Conservation (phyloP, 129 eudicot genomes). For the Kitagawia praeruptora region DNA sequence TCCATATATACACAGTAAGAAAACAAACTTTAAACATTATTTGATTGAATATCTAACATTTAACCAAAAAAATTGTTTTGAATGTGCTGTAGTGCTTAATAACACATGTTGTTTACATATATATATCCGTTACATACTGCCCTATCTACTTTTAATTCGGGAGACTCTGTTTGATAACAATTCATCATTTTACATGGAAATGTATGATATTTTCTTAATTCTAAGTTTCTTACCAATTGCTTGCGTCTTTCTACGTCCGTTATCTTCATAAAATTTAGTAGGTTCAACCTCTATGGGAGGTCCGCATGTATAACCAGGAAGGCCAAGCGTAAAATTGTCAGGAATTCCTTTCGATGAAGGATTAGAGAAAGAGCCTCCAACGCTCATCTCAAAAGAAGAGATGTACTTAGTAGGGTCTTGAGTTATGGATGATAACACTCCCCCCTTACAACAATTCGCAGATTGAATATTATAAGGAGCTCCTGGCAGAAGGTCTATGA, state of each 20-base stretch:
- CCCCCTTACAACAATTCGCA: constrained; percentile 72
- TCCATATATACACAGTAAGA: not conserved
- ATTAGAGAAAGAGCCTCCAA: constrained; percentile 13
- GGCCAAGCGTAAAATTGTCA: constrained; percentile 42
- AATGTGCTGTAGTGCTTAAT: not conserved
- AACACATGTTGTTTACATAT: too few relatives aligned
- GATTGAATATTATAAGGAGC: constrained; percentile 49
- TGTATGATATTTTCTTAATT: not conserved
- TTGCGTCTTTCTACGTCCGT: constrained; percentile 64
- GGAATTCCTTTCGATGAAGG: constrained; percentile 20
- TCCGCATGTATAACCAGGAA: constrained; percentile 77
- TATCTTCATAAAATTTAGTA: constrained; percentile 41
- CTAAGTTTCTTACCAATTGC: constrained; percentile 43
- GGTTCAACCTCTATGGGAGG: constrained; percentile 43
- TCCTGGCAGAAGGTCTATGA: constrained; percentile 70
- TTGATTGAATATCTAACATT: not conserved
- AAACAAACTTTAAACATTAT: not conserved
- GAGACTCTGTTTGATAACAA: too few relatives aligned
- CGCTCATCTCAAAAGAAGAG: constrained; percentile 54
- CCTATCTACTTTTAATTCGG: too few relatives aligned
- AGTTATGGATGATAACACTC: constrained; percentile 49
- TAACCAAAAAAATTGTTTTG: not conserved
- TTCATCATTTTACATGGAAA: not conserved
- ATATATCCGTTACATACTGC: too few relatives aligned
- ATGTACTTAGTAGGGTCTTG: constrained; percentile 41